Base-by-base conservation (phyloP, 805 yeast genomes). In the Zygotorulaspora sp. region DNA sequence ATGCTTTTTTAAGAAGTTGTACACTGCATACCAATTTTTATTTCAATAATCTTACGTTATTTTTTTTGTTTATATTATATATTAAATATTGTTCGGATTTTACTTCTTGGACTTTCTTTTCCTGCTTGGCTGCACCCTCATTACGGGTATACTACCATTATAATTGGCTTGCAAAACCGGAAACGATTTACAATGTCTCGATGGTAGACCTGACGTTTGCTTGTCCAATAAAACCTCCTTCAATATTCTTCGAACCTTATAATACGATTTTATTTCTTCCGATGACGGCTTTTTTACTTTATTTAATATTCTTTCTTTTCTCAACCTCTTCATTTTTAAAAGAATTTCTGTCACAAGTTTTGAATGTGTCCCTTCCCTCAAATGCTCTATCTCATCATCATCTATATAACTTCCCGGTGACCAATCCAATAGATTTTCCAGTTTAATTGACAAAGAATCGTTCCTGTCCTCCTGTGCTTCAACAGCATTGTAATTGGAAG, bases 141-240 rank as follows among this genome's bases (percentile, higher is more conserved):
- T 55, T 2, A 84, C 83, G 1, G 96, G 96, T 53, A 89, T 69
- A 1, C 82, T 72, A 32, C 97, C 97, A 24, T 74, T 65, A 53
- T 85, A 88, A 47, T 80, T 85, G 16, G 79, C 74, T 55, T 78
- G 78, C 40, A 83, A 69, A 0, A 83, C 80, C 1, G 96, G 95
- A 32, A 89, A 57, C 16, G 61, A 62, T 27, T 65, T 60, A 30
- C 64, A 58, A 27, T 48, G 46, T n/a, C 44, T 42, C 14, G 46
- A 53, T 17, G 60, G 61, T 8, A 65, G 32, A 16, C 50, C 62
- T 44, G 52, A 58, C 5, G 56, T 59, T 47, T 40, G 71, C 45
- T 42, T 71, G 28, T 40, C 65, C 36, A 49, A 58, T 34, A 70
- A 41, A 38, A 75, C 64, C 30, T 74, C 68, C 10, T 71, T 64